Conservation (phyloP, 768 basidiomycete species). For the Kwoniella pini region DNA sequence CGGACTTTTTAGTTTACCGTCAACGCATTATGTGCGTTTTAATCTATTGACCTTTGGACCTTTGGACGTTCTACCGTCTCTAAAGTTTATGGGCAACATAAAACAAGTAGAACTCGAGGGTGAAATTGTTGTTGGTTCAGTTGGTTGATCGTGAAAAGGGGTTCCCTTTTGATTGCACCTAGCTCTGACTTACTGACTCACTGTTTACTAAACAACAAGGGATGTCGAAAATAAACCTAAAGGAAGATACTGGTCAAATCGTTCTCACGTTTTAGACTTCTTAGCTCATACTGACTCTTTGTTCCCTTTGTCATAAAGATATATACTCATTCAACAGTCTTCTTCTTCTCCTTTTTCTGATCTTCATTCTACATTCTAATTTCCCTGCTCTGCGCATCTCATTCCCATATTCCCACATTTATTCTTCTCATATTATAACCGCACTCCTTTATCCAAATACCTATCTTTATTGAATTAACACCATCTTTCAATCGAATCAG, state of each 20-base stretch:
- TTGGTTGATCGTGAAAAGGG: background rate
- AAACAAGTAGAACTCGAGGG: too few species aligned
- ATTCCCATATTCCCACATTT: background rate
- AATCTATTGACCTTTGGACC: too few species aligned
- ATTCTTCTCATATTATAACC: background rate
- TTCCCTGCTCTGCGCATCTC: too few species aligned
- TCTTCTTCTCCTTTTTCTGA: constrained; percentile 1
- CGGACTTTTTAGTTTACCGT: too few species aligned
- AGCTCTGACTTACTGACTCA: background rate
- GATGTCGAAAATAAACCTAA: background rate
- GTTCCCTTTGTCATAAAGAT: constrained; percentile 1
- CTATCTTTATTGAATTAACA: background rate
- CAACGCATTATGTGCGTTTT: too few species aligned
- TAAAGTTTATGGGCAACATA: too few species aligned
- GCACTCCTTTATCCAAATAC: constrained; percentile 1
- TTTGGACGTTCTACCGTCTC: too few species aligned
- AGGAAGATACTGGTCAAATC: background rate
- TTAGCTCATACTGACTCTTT: background rate
- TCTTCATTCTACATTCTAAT: background rate
- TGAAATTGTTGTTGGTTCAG: background rate
- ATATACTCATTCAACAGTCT: background rate
- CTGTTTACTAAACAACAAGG: constrained; percentile 1
- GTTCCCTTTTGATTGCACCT: background rate
- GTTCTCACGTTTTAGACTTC: background rate
- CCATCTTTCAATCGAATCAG: too few species aligned